Percentiles rank a stretch among this genome's conserved stretches.
Conservation (phyloP, 495 filamentous ascomycete species). For the Penicillium lividum region DNA sequence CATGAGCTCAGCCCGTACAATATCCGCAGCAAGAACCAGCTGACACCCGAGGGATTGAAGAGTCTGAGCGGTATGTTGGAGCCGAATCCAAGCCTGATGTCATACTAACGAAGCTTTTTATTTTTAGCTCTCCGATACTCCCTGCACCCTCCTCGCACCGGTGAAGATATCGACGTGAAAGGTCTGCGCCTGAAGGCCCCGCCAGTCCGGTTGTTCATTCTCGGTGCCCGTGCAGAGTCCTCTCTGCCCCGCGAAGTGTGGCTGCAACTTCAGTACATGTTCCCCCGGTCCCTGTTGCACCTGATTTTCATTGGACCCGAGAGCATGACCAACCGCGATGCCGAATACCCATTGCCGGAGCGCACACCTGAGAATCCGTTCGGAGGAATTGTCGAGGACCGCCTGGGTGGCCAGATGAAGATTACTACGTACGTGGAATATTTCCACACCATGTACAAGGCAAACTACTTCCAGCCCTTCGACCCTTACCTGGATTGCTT, state of each 20-base stretch:
- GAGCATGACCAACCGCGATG: constrained; percentile 85
- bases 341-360: constrained; percentile 86
- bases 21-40: constrained; percentile 65
- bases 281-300: constrained; percentile 72
- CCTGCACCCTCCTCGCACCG: constrained; percentile 80
- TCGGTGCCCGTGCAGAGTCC: constrained; percentile 94
- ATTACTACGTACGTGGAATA: constrained; percentile 97
- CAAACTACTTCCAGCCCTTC: constrained; percentile 84
- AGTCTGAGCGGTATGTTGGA: constrained; percentile 77
- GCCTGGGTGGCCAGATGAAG: constrained; percentile 82
- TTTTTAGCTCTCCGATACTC: constrained; percentile 82
- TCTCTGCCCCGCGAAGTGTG: constrained; percentile 92
- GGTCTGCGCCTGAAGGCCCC: constrained; percentile 81
- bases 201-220: constrained; percentile 86
- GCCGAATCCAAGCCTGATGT: neutral
- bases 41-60: constrained; percentile 87
- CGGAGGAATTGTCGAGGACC: constrained; percentile 86
- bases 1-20: constrained; percentile 93
- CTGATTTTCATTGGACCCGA: constrained; percentile 95
- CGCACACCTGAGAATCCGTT: constrained; percentile 85
- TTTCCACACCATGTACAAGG: constrained; percentile 93
- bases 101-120: constrained; percentile 2
- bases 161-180: constrained; percentile 71
- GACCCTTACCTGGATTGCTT: constrained; percentile 98
- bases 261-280: constrained; percentile 88